These are phyloP conservation scores for Pholiota conissans DNA, from an alignment of 768 basidiomycete genomes.

Conservation along the genomic window DNA sequence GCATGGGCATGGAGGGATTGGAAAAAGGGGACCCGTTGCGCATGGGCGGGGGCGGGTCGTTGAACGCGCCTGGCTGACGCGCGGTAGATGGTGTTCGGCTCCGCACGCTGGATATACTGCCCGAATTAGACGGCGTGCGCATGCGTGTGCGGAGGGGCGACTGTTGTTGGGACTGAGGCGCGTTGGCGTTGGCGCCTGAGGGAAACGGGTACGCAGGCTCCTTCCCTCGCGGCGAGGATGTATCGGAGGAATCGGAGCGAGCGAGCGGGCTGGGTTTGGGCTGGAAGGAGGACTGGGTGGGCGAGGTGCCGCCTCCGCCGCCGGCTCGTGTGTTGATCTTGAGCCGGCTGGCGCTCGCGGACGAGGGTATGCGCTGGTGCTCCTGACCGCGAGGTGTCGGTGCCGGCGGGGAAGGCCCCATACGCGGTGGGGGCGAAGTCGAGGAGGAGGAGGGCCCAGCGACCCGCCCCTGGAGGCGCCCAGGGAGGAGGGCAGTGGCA, in stretches of 20 bases:
- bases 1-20: slow-evolving; percentile 1
- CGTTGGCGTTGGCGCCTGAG: too few relatives aligned
- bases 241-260: slow-evolving; percentile 10
- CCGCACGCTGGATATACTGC: slow-evolving; percentile 11
- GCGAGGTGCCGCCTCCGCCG: slow-evolving; percentile 13
- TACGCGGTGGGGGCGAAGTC: too few relatives aligned
- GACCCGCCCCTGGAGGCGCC: slow-evolving; percentile 40
- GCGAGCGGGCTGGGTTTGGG: slow-evolving; percentile 38
- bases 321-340: slow-evolving; percentile 30
- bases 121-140: slow-evolving; percentile 13
- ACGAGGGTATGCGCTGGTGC: slow-evolving; percentile 25
- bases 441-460: too few relatives aligned
- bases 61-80: slow-evolving; percentile 18
- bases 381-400: slow-evolving; percentile 23
- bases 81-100: slow-evolving; percentile 24
- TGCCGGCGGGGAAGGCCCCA: too few relatives aligned
- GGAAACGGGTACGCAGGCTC: too few relatives aligned
- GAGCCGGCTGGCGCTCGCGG: slow-evolving; percentile 27
- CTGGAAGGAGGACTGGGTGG: slow-evolving; percentile 26
- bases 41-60: slow-evolving; percentile 1
- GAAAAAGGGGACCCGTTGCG: slow-evolving; percentile 12
- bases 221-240: too few relatives aligned
- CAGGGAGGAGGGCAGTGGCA: slow-evolving; percentile 47
- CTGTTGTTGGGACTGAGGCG: too few relatives aligned
- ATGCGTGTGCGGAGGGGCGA: slow-evolving; percentile 6